Conservation (phyloP, 2,329 filamentous ascomycete species). For the Aspergillus novofumigatus region DNA sequence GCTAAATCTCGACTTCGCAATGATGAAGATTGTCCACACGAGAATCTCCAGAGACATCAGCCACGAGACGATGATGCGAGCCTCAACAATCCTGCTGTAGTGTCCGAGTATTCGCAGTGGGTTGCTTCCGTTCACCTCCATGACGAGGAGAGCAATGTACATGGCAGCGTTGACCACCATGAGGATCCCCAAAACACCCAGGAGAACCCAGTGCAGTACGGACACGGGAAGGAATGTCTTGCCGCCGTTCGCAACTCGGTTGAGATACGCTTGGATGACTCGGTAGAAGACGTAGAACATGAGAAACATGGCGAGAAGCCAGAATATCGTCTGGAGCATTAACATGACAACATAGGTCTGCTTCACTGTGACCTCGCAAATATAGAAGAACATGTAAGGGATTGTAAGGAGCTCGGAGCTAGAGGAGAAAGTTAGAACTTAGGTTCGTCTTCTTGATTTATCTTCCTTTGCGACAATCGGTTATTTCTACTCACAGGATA, state of each 20-base stretch:
- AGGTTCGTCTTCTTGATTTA: neutral
- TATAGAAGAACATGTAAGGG: constrained; percentile 10
- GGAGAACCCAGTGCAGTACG: constrained; percentile 14
- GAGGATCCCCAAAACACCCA: constrained; percentile 7
- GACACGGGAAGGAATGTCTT: constrained; percentile 12
- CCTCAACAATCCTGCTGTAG: constrained; percentile 6
- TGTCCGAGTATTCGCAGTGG: neutral
- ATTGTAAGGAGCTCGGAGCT: constrained; percentile 11
- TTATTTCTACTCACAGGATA: constrained; percentile 6
- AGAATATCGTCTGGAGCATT: constrained; percentile 19
- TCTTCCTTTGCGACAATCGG: neutral
- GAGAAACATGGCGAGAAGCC: constrained; percentile 7
- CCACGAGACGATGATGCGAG: constrained; percentile 14
- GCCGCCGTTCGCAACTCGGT: constrained; percentile 11
- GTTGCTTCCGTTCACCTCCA: neutral
- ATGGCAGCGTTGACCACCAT: constrained; percentile 13
- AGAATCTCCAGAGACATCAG: constrained; percentile 20
- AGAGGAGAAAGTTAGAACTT: neutral
- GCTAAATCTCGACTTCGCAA: constrained; percentile 13
- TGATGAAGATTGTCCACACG: constrained; percentile 15
- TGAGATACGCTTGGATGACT: constrained; percentile 16
- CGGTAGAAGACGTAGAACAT: constrained; percentile 19
- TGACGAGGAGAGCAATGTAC: constrained; percentile 9
- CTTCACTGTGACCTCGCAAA: constrained; percentile 14
- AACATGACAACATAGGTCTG: constrained; percentile 17